phyloP scores from a whole-genome alignment of 2,329 filamentous ascomycete genomes.

The Lachnellula cervina region DNA sequence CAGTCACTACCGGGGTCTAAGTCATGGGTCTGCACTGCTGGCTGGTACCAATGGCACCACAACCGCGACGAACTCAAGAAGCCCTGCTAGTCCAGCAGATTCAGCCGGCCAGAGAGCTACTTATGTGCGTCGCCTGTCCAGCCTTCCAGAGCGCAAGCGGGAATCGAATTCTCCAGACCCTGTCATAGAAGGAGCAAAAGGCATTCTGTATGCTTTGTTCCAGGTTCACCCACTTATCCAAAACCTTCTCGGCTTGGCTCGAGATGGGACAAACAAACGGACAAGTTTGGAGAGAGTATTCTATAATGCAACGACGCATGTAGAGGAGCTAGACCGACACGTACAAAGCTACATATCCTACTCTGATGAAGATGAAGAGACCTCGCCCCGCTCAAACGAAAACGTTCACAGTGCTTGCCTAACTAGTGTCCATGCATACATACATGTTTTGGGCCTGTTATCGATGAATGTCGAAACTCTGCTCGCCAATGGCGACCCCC shows the following conservation, averaged over 20 bases:
- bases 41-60: constrained; percentile 30
- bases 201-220: constrained; percentile 62
- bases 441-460: constrained; percentile 58
- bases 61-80: constrained; percentile 31
- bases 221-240: constrained; percentile 66
- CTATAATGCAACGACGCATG: constrained; percentile 62
- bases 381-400: constrained; percentile 51
- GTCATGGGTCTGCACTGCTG: constrained; percentile 65
- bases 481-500: constrained; percentile 59
- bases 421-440: constrained; percentile 60
- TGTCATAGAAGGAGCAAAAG: constrained; percentile 60
- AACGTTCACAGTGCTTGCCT: constrained; percentile 59
- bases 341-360: constrained; percentile 56
- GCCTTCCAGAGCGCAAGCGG: constrained; percentile 56
- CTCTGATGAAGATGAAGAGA: constrained; percentile 44
- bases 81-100: constrained; percentile 57
- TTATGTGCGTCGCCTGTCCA: constrained; percentile 59
- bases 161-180: constrained; percentile 58
- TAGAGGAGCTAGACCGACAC: constrained; percentile 60
- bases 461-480: constrained; percentile 59
- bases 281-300: constrained; percentile 63
- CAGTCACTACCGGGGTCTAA: constrained; percentile 62
- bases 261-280: constrained; percentile 54
- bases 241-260: constrained; percentile 57
- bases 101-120: constrained; percentile 51